Evolutionary conservation across 352 stramenopile species (phyloP), one percentile per base, ranked within the genome.

Genomic region (Peronospora belbahrii): DNA sequence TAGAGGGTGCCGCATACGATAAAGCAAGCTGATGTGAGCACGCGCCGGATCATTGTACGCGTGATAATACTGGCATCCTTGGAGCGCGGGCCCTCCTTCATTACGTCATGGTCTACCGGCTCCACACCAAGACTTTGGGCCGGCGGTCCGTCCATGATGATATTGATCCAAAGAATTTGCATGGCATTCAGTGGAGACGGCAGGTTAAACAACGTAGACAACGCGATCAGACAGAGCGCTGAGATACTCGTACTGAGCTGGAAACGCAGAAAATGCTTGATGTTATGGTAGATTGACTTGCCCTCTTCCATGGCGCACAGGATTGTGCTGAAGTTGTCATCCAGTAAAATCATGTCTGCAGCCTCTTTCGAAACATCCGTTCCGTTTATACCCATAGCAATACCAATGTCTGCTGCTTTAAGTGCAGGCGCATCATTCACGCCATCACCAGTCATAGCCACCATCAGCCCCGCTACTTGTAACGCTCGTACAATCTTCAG

Each of bases 381-480:
- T 38, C 95, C 96, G 42, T 89, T 95, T 42, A 97, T 97, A 42
- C 95, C 96, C 96, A 99, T 99, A 3, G 94, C 95, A 62, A 97
- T 96, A 23, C 92, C 89, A 59, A 99, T 97, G 51, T 98, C 91
- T 13, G 94, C 92, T 1, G 74, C 91, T 59, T 98, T 98, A 6
- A 99, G 71, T 3, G 96, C 95, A 14, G 96, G 96, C 5, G 96
- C 96, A 69, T 99, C 96, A 67, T 99, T 99, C 10, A 97, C 97
- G 25, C 96, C 96, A 56, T 99, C 96, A n/a, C 96, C 97, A n/a
- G 97, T 99, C 75, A 99, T 97, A 4, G 95, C 96, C 32, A 99
- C 93, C 61, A 85, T 75, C 30, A 85, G 31, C 2, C 74, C 72
- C 13, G 67, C 70, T 34, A 83, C 68, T 58, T 98, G 93, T 7